Evolutionary conservation across 2,329 filamentous ascomycete genomes (phyloP).

Genomic region (Diplodia scrobiculata): DNA sequence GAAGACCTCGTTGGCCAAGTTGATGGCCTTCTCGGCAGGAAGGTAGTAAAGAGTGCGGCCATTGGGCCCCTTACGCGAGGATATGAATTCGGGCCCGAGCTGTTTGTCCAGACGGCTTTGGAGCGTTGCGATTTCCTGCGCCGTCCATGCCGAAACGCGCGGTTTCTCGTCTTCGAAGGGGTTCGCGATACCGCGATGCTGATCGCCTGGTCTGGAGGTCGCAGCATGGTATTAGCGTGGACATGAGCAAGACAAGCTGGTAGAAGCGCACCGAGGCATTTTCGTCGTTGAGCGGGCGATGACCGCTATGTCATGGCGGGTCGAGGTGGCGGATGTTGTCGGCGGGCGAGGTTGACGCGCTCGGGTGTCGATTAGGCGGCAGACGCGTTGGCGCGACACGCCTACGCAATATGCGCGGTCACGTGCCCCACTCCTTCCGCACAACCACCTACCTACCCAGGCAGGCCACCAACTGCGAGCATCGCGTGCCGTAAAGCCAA

Average conservation of each 20-base stretch:
- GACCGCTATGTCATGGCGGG: constrained; percentile 9
- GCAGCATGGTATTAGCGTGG: constrained; percentile 32
- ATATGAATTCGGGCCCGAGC: constrained; percentile 94
- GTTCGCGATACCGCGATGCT: constrained; percentile 57
- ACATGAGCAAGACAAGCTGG: background rate
- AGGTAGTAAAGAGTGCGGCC: constrained; percentile 91
- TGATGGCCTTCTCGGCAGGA: constrained; percentile 94
- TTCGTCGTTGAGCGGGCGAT: background rate
- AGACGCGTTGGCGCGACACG: constrained; percentile 5
- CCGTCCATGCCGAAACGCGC: constrained; percentile 78
- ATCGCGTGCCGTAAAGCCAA: background rate
- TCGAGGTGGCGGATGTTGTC: constrained; percentile 4
- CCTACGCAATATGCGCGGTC: background rate
- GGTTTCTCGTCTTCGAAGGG: constrained; percentile 78
- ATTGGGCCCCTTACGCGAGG: constrained; percentile 76
- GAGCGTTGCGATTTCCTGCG: constrained; percentile 84
- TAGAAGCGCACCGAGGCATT: constrained; percentile 19
- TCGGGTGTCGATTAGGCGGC: constrained; percentile 9
- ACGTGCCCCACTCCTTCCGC: background rate
- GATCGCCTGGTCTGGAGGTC: constrained; percentile 42
- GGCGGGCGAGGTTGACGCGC: constrained; percentile 11
- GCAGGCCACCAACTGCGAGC: background rate
- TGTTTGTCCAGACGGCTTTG: constrained; percentile 87
- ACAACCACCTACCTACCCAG: background rate
- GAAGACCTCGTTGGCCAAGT: constrained; percentile 91